Percentiles rank a stretch among this genome's conserved stretches.
These are phyloP conservation scores for Favolaschia claudopus DNA, from an alignment of 768 basidiomycete species.

Conservation along the genomic window DNA sequence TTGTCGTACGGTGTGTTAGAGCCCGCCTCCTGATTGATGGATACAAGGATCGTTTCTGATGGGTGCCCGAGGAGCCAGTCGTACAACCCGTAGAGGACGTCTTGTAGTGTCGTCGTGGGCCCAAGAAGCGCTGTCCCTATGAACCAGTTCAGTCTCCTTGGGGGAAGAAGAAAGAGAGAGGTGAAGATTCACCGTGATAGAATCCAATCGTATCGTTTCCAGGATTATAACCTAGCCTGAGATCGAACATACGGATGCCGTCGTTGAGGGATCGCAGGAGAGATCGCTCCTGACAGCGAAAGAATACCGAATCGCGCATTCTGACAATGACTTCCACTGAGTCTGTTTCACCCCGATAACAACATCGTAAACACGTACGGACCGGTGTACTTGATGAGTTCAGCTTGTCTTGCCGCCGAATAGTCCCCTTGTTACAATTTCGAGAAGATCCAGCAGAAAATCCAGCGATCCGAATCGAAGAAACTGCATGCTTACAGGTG, in stretches of 20 bases:
- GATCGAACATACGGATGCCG: constrained; percentile 59
- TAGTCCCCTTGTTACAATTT: no score
- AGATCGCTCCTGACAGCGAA: constrained; percentile 55
- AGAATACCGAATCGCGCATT: constrained; percentile 42
- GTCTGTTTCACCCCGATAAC: no score
- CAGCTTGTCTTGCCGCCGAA: constrained; percentile 48
- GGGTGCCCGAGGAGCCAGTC: constrained; percentile 25
- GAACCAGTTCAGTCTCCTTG: neutral
- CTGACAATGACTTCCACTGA: constrained; percentile 23
- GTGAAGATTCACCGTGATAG: constrained; percentile 47
- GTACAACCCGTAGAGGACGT: constrained; percentile 26
- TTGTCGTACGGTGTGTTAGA: constrained; percentile 20
- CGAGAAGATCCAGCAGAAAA: no score
- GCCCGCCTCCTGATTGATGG: constrained; percentile 26
- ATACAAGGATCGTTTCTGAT: constrained; percentile 23
- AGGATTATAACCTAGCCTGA: constrained; percentile 57
- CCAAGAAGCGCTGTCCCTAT: constrained; percentile 20
- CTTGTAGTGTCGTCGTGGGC: constrained; percentile 24
- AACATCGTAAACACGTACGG: constrained; percentile 37
- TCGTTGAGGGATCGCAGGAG: constrained; percentile 55
- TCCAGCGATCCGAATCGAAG: no score
- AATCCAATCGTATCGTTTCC: constrained; percentile 60
- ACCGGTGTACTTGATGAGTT: constrained; percentile 52
- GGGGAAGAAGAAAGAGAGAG: neutral
- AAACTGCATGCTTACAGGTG: constrained; percentile 50